These are phyloP conservation scores for Phytophthora pluvialis DNA, from an alignment of 352 stramenopile species.

Conservation along the genomic window DNA sequence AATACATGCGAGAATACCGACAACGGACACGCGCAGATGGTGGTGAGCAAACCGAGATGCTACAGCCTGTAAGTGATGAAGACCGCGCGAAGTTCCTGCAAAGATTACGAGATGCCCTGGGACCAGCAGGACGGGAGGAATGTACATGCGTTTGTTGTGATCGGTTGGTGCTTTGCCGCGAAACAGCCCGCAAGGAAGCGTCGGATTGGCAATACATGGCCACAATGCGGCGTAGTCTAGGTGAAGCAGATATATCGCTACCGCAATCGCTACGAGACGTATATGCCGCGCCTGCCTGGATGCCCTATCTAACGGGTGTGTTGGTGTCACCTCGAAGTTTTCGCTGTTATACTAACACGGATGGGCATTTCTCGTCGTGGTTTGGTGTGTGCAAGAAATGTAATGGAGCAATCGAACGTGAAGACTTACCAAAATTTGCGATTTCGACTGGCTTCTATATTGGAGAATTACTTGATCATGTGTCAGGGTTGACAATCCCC, in stretches of 20 bases:
- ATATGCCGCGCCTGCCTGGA: neutral
- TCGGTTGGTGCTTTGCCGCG: neutral
- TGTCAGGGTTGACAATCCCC: neutral
- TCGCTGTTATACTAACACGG: neutral
- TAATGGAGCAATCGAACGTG: neutral
- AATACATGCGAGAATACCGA: too few relatives aligned
- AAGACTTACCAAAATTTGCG: neutral
- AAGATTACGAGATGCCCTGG: neutral
- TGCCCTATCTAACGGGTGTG: neutral
- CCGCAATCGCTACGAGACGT: neutral
- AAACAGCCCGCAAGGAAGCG: neutral
- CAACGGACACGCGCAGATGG: too few relatives aligned
- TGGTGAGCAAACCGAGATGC: too few relatives aligned
- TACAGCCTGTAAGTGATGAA: neutral
- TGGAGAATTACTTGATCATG: neutral
- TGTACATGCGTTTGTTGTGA: constrained; percentile 1
- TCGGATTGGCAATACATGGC: constrained; percentile 6
- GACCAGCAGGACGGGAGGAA: neutral
- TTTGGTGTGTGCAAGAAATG: neutral
- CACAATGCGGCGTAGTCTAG: neutral
- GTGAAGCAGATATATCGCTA: neutral
- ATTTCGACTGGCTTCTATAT: constrained; percentile 2
- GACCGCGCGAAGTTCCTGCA: neutral
- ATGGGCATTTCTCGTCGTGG: neutral
- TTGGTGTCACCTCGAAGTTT: neutral